Percentiles rank a stretch among this genome's conserved stretches.
phyloP scores from a whole-genome alignment of 257 asterid genomes.

The Cinchona pubescens region DNA sequence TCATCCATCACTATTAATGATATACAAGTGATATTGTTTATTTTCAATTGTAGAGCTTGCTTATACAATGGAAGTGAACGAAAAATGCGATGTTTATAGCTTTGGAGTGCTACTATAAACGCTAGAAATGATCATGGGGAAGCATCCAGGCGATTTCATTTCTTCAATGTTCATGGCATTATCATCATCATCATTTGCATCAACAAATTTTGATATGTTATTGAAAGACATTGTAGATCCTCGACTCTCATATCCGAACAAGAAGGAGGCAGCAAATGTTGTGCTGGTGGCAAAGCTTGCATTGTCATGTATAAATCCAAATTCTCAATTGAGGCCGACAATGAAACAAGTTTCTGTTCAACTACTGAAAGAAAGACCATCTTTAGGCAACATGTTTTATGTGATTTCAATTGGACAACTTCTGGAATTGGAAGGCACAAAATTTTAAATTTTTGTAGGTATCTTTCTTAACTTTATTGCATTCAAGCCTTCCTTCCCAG shows the following conservation, averaged over 20 bases:
- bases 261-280: too few species aligned
- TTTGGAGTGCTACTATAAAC: conserved; percentile 29
- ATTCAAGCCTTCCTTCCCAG: too few species aligned
- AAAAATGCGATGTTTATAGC: conserved; percentile 34
- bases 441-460: too few species aligned
- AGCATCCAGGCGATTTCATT: conserved; percentile 26
- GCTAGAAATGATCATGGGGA: conserved; percentile 32
- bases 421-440: too few species aligned
- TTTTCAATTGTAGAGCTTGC: conserved; percentile 9
- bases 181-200: too few species aligned
- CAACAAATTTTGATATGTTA: too few species aligned
- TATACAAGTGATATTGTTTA: background rate
- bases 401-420: background rate
- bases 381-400: background rate
- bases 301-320: conserved; percentile 17
- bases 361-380: conserved; percentile 8
- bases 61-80: too few species aligned
- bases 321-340: conserved; percentile 33
- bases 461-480: too few species aligned
- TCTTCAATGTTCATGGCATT: too few species aligned
- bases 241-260: too few species aligned
- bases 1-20: too few species aligned
- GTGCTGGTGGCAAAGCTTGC: conserved; percentile 22
- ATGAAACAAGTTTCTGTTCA: conserved; percentile 28
- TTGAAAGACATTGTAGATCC: too few species aligned